A percentile compares a stretch with the other conserved stretches of the same genome.
Evolutionary conservation across 495 filamentous ascomycete genomes (phyloP).

Genomic region (Pyrenula aspistea): DNA sequence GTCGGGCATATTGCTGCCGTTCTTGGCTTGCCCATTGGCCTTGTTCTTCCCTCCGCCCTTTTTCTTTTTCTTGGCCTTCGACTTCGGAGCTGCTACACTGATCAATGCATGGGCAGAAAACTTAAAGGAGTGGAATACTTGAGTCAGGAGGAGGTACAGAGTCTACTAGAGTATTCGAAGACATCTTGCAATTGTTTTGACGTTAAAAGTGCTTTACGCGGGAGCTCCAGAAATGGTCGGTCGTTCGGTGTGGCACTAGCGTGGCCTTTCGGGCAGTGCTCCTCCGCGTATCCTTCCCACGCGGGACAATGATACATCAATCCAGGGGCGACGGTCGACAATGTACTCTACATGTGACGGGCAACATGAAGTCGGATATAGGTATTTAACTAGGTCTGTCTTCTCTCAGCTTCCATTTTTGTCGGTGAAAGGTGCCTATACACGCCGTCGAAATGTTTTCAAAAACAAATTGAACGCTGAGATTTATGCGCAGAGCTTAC

Average conservation of each 20-base stretch:
- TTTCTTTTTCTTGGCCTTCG: constrained; percentile 65
- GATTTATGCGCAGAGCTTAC: too few species aligned
- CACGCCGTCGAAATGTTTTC: too few species aligned
- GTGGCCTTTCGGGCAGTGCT: neutral
- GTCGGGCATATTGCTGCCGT: constrained; percentile 19
- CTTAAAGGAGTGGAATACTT: neutral
- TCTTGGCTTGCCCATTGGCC: constrained; percentile 16
- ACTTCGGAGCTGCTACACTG: constrained; percentile 34
- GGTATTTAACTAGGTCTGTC: too few species aligned
- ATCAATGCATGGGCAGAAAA: neutral
- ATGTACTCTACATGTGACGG: too few species aligned
- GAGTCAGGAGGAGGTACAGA: neutral
- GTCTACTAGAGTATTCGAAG: neutral
- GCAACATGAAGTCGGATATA: too few species aligned
- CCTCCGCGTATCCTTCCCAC: too few species aligned
- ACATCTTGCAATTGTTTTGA: neutral
- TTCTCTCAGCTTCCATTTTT: too few species aligned
- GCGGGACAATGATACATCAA: too few species aligned
- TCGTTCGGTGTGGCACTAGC: neutral
- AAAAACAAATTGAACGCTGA: too few species aligned
- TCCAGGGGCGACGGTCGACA: too few species aligned
- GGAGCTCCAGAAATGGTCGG: neutral
- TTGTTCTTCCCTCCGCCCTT: constrained; percentile 36
- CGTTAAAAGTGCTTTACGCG: neutral
- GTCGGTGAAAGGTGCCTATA: too few species aligned